A percentile compares a stretch with the other conserved stretches of the same genome.
Evolutionary conservation across 164 flowering plant species (phyloP).

Genomic region (Saururus chinensis): DNA sequence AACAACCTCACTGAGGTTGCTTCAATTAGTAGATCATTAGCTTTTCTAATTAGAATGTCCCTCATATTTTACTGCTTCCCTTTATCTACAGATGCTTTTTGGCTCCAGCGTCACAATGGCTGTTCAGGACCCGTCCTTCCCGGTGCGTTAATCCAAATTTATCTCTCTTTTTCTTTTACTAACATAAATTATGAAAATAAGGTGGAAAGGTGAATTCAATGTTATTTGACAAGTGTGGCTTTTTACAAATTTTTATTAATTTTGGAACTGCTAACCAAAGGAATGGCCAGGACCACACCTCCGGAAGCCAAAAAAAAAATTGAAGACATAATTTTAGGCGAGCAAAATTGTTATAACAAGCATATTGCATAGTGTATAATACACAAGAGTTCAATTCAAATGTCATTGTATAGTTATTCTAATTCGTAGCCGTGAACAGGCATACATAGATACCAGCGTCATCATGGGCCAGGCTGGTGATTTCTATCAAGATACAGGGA

Average conservation of each 20-base stretch:
- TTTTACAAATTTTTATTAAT: no score
- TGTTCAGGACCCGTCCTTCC: slow-evolving; percentile 85
- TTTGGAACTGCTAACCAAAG: no score
- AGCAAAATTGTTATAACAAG: no score
- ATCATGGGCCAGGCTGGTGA: slow-evolving; percentile 65
- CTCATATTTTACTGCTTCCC: neutral
- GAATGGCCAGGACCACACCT: no score
- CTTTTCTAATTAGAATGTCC: neutral
- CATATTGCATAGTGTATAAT: neutral
- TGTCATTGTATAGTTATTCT: neutral
- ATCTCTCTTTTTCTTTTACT: no score
- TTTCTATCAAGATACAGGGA: slow-evolving; percentile 31
- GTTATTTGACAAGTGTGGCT: no score
- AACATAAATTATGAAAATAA: no score
- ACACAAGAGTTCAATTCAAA: neutral
- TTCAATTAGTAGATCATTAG: no score
- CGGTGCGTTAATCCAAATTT: slow-evolving; percentile 29
- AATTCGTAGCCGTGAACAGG: slow-evolving; percentile 31
- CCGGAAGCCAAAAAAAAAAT: no score
- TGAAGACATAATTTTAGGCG: no score
- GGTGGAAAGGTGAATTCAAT: no score
- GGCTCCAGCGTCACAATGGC: slow-evolving; percentile 66
- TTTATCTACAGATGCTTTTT: slow-evolving; percentile 49
- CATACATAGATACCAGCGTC: slow-evolving; percentile 69
- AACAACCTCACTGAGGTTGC: no score